Base-by-base conservation (phyloP, 352 stramenopile genomes). In the Phytophthora melonis region DNA sequence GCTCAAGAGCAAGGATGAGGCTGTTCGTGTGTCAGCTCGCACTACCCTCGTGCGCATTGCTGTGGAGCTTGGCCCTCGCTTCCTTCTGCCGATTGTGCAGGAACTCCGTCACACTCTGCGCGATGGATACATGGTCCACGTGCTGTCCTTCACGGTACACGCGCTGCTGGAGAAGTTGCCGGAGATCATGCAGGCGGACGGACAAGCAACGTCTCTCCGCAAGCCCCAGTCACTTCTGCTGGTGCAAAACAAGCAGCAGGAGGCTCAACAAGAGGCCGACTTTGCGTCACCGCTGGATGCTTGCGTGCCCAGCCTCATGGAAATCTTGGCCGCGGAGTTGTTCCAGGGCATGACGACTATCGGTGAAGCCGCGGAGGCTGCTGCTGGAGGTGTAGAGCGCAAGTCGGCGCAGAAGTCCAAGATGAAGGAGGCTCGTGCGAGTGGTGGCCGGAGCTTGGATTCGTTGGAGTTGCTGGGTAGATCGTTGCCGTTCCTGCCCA, bases 1-100 rank as follows among this genome's bases (percentile, higher is more conserved):
- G 54, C 78, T 96, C 21, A 94, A 94, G 74, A 93, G 86, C 72
- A 98, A 97, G 71, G 96, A 99, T 64, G 97, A 97, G 41, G 90
- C 91, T 67, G 84, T 98, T 18, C 90, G 98, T 55, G 87, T 97
- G 56, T 92, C 95, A 41, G 96, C 97, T 9, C 90, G 97, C 36
- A 87, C 88, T 14, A 99, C 97, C 21, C 87, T 99, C 10, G 92
- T 98, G 45, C 97, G 97, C 75, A 99, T 99, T 68, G 93, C 93
- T 30, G 83, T 92, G 41, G 91, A 97, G 43, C 84, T 99, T 56
- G 93, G 92, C 13, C 82, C 91, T 11, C 75, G 76, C 39, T 97
- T 97, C 70, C 77, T 99, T 34, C 63, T 90, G n/a, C 87, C 89
- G 5, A 89, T 97, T 53, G 86, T 97, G 0, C 76, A 93, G 30